phyloP scores from a whole-genome alignment of 257 asterid genomes.

The Solanum pinnatisectum region DNA sequence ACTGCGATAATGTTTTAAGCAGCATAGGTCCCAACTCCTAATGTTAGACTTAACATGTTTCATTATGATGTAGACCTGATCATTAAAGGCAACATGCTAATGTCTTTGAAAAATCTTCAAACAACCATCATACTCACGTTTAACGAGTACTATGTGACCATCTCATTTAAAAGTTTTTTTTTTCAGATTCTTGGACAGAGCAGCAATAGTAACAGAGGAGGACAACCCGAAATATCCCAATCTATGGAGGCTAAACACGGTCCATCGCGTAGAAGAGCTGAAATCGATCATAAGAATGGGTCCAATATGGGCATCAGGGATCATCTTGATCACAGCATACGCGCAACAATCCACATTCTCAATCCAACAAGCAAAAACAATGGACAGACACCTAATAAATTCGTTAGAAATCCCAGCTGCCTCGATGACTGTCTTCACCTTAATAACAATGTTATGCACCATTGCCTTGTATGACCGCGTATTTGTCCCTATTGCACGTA shows the following conservation, averaged over 20 bases:
- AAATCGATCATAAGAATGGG: conserved; percentile 76
- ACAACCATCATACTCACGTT: background rate
- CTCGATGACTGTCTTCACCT: conserved; percentile 68
- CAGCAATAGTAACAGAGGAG: conserved; percentile 45
- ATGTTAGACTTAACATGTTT: background rate
- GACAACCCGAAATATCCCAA: conserved; percentile 55
- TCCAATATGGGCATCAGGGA: conserved; percentile 96
- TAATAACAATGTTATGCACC: conserved; percentile 55
- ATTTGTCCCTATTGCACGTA: conserved; percentile 51
- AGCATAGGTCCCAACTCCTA: background rate
- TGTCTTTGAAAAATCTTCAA: background rate
- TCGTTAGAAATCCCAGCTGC: conserved; percentile 71
- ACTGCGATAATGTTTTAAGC: background rate
- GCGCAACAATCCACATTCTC: conserved; percentile 83
- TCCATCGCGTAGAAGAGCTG: conserved; percentile 84
- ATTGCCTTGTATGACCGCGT: conserved; percentile 54
- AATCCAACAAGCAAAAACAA: conserved; percentile 72
- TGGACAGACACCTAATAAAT: conserved; percentile 55
- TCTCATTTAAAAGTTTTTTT: background rate
- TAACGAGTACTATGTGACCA: background rate
- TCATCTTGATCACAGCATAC: conserved; percentile 59
- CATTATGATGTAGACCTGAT: background rate
- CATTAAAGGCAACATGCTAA: background rate
- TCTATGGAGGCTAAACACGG: conserved; percentile 57
- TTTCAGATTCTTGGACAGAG: conserved; percentile 70